Conservation (phyloP, 495 filamentous ascomycete genomes). For the Annulohypoxylon stygium region DNA sequence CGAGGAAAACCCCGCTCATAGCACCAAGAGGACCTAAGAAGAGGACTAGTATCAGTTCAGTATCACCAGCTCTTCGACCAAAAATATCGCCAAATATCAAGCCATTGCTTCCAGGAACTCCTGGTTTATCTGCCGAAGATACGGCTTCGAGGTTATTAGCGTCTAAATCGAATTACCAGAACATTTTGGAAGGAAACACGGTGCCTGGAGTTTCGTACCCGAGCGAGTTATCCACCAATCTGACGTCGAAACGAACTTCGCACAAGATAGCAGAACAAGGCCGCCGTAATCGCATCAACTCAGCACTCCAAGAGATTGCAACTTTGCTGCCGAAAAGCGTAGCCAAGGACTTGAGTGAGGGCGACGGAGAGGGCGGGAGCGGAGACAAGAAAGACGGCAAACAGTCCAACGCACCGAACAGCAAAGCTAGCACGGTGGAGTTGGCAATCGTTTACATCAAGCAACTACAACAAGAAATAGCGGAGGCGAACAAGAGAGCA, state of each 20-base stretch:
- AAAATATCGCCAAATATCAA: constrained; percentile 96
- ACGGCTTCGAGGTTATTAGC: constrained; percentile 88
- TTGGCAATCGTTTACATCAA: constrained; percentile 96
- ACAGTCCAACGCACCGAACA: constrained; percentile 70
- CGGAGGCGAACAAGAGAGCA: constrained; percentile 73
- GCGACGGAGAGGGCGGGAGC: constrained; percentile 57
- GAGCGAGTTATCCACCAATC: constrained; percentile 86
- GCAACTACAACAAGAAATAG: constrained; percentile 79
- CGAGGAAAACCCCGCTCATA: constrained; percentile 62
- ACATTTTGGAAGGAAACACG: constrained; percentile 92
- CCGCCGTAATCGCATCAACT: constrained; percentile 93
- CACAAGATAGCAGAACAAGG: constrained; percentile 99
- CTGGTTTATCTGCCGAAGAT: constrained; percentile 65
- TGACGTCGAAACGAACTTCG: constrained; percentile 96
- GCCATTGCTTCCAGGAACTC: constrained; percentile 80
- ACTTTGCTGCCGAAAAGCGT: constrained; percentile 74
- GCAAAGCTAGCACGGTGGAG: constrained; percentile 97
- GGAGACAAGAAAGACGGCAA: constrained; percentile 58
- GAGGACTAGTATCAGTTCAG: constrained; percentile 79
- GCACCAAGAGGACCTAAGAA: constrained; percentile 70
- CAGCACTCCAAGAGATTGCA: constrained; percentile 91
- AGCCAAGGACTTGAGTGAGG: constrained; percentile 52
- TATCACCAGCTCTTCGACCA: constrained; percentile 87
- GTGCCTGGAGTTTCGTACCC: constrained; percentile 93
- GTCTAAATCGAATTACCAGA: constrained; percentile 97